These are phyloP conservation scores for Yamadazyma spencermartinsiae DNA, from an alignment of 1,139 yeast species.

Conservation along the genomic window DNA sequence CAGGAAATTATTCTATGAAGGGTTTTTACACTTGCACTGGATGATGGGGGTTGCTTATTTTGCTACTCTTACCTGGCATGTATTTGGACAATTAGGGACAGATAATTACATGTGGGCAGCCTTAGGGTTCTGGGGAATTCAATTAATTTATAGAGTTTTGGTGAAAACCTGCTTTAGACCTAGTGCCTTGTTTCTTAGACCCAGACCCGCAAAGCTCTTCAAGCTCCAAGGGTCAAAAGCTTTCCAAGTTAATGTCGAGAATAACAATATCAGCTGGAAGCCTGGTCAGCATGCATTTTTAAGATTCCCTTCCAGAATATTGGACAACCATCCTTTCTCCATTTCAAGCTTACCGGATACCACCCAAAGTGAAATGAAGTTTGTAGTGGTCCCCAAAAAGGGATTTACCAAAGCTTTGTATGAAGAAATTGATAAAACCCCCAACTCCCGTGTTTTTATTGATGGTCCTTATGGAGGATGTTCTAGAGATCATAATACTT, in stretches of 20 bases:
- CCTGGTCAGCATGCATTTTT: slow-evolving; percentile 66
- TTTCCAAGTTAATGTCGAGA: slow-evolving; percentile 43
- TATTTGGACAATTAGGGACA: slow-evolving; percentile 35
- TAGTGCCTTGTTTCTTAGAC: slow-evolving; percentile 41
- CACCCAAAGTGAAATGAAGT: slow-evolving; percentile 35
- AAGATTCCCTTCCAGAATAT: slow-evolving; percentile 43
- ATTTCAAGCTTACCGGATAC: slow-evolving; percentile 42
- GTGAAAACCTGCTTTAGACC: slow-evolving; percentile 54
- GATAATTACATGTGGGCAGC: slow-evolving; percentile 57
- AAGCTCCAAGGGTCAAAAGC: slow-evolving; percentile 31
- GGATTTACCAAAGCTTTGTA: slow-evolving; percentile 49
- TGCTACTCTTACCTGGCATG: slow-evolving; percentile 55
- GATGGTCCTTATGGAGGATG: slow-evolving; percentile 72
- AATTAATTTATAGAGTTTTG: slow-evolving; percentile 50
- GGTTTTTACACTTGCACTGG: slow-evolving; percentile 61
- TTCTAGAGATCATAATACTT: slow-evolving; percentile 47
- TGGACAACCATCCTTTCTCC: slow-evolving; percentile 67
- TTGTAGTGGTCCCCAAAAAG: slow-evolving; percentile 49
- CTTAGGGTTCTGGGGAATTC: slow-evolving; percentile 55
- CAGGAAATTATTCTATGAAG: slow-evolving; percentile 50
- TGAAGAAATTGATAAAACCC: slow-evolving; percentile 26
- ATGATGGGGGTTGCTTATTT: slow-evolving; percentile 54
- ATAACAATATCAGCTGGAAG: slow-evolving; percentile 46
- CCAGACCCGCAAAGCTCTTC: slow-evolving; percentile 44
- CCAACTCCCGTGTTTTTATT: slow-evolving; percentile 38